Conservation (phyloP, 306 rosid species). For the Cucumis cinereus region DNA sequence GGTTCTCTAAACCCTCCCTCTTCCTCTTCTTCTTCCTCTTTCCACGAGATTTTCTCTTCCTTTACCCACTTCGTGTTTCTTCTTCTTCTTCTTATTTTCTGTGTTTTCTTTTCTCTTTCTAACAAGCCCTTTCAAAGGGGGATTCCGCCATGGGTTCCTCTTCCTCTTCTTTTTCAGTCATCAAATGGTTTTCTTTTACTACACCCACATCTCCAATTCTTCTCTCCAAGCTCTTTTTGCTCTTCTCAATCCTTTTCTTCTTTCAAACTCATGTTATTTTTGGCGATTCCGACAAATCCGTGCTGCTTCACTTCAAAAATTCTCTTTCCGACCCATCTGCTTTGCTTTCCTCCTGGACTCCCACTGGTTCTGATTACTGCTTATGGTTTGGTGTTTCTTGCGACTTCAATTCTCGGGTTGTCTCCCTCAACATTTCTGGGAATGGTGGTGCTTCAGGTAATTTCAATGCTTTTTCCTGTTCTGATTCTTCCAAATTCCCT, state of each 20-base stretch:
- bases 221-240: slow-evolving; percentile 12
- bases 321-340: slow-evolving; percentile 56
- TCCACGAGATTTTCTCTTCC: slow-evolving; percentile 9
- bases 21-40: slow-evolving; percentile 10
- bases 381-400: slow-evolving; percentile 57
- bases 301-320: slow-evolving; percentile 47
- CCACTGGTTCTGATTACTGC: slow-evolving; percentile 29
- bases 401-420: slow-evolving; percentile 44
- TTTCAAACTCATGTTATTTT: slow-evolving; percentile 11
- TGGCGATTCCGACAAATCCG: slow-evolving; percentile 50
- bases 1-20: slow-evolving; percentile 26
- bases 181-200: slow-evolving; percentile 27
- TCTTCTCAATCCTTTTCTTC: slow-evolving; percentile 7
- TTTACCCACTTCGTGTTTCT: background rate
- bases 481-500: slow-evolving; percentile 39
- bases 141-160: slow-evolving; percentile 47
- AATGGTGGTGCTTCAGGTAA: slow-evolving; percentile 29
- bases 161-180: slow-evolving; percentile 22
- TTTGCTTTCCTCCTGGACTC: slow-evolving; percentile 45
- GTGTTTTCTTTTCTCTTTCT: background rate
- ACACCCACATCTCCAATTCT: slow-evolving; percentile 6
- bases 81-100: background rate
- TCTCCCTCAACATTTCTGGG: slow-evolving; percentile 63
- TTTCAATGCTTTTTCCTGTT: slow-evolving; percentile 22
- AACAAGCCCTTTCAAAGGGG: background rate